Percentiles rank a stretch among this genome's conserved stretches.
Evolutionary conservation across 495 filamentous ascomycete genomes (phyloP).

Genomic region (Penicillium maclennaniae): DNA sequence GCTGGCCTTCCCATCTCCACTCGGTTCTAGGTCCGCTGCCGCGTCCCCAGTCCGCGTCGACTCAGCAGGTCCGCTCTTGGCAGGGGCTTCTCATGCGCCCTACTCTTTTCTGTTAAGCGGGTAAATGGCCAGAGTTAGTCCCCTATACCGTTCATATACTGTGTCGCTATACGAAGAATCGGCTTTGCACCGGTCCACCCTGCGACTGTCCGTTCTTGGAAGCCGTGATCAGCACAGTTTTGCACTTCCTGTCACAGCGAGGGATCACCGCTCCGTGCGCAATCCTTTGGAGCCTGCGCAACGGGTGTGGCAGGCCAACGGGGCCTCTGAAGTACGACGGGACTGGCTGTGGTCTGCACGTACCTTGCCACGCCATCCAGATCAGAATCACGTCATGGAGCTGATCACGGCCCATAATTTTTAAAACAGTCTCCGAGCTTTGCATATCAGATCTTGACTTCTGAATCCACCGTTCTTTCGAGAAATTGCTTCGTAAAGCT

Average conservation of each 20-base stretch:
- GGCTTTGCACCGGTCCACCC: background rate
- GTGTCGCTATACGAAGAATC: background rate
- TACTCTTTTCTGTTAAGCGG: slow-evolving; percentile 18
- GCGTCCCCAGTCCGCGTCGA: too few species aligned
- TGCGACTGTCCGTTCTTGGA: background rate
- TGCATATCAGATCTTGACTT: background rate
- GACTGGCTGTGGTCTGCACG: background rate
- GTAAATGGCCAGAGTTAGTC: background rate
- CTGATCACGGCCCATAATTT: slow-evolving; percentile 21
- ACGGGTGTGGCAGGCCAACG: background rate
- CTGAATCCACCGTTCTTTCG: background rate
- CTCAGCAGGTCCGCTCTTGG: slow-evolving; percentile 9
- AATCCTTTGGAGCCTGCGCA: background rate
- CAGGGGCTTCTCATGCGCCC: slow-evolving; percentile 9
- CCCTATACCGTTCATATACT: background rate
- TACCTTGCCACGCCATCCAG: slow-evolving; percentile 28
- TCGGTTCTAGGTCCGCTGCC: background rate
- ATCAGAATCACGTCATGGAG: slow-evolving; percentile 41
- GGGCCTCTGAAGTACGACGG: background rate
- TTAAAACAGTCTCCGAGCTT: background rate
- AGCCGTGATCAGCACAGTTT: background rate
- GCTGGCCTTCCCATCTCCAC: background rate
- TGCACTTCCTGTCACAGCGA: background rate
- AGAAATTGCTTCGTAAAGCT: background rate
- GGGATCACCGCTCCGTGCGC: background rate